A percentile compares a stretch with the other conserved stretches of the same genome.
Evolutionary conservation across 768 basidiomycete species (phyloP).

Genomic region (Russula compacta): DNA sequence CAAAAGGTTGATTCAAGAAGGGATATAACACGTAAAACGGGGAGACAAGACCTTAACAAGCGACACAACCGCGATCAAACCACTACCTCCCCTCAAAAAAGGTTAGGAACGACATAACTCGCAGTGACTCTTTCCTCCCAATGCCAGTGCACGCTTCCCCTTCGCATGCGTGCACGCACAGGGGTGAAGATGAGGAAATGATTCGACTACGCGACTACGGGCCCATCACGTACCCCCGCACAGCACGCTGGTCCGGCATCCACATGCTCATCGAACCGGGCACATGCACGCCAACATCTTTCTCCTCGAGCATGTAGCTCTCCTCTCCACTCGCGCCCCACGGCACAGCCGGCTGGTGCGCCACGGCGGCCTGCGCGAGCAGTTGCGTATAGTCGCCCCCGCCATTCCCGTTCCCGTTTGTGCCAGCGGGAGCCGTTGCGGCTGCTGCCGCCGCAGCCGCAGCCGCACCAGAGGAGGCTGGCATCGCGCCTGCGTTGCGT

Average conservation of each 20-base stretch:
- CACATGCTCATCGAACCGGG: constrained; percentile 10
- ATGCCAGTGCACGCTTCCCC: not conserved
- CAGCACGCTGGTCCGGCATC: constrained; percentile 13
- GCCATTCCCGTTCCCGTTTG: constrained; percentile 1
- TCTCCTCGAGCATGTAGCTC: constrained; percentile 63
- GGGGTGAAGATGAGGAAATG: too few relatives aligned
- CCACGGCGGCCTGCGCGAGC: constrained; percentile 45
- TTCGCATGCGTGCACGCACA: not conserved
- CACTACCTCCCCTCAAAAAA: not conserved
- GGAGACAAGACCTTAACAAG: not conserved
- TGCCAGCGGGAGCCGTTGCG: not conserved
- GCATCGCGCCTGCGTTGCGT: constrained; percentile 17
- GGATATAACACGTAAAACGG: not conserved
- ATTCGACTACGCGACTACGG: not conserved
- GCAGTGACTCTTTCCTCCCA: too few relatives aligned
- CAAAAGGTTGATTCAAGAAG: not conserved
- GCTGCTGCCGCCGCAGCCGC: constrained; percentile 2
- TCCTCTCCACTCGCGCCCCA: constrained; percentile 51
- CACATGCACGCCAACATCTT: constrained; percentile 28
- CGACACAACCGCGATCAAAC: not conserved
- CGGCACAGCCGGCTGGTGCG: constrained; percentile 43
- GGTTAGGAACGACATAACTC: not conserved
- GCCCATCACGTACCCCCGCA: constrained; percentile 13
- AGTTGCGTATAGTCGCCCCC: constrained; percentile 42
- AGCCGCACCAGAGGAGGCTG: not conserved